A percentile compares a stretch with the other conserved stretches of the same genome.
Evolutionary conservation across 257 asterid species (phyloP).

Genomic region (Penstemon newberryi): DNA sequence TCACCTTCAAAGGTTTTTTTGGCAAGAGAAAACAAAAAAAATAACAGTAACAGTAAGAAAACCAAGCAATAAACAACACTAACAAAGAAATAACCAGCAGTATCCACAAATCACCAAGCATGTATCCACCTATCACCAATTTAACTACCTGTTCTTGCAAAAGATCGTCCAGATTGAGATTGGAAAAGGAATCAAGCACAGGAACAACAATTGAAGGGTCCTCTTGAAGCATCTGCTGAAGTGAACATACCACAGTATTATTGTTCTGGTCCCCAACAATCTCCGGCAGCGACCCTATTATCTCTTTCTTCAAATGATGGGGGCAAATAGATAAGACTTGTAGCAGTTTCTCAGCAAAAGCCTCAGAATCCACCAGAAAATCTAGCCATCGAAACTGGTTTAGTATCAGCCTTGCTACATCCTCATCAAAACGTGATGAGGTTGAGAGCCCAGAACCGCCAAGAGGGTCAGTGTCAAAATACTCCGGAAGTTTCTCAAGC

Average conservation of each 20-base stretch:
- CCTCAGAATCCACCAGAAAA: slow-evolving; percentile 70
- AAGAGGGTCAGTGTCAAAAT: slow-evolving; percentile 50
- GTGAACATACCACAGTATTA: slow-evolving; percentile 59
- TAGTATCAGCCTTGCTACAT: slow-evolving; percentile 68
- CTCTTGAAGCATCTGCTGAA: slow-evolving; percentile 79
- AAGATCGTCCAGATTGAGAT: slow-evolving; percentile 74
- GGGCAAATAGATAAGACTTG: slow-evolving; percentile 80
- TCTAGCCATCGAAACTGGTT: slow-evolving; percentile 89
- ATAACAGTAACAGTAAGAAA: not conserved
- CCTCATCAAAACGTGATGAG: slow-evolving; percentile 57
- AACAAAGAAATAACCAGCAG: slow-evolving; percentile 15
- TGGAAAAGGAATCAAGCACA: slow-evolving; percentile 76
- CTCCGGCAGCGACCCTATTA: slow-evolving; percentile 80
- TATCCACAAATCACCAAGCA: slow-evolving; percentile 20
- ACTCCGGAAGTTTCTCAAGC: slow-evolving; percentile 89
- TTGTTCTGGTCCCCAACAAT: slow-evolving; percentile 75
- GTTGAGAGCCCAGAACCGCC: slow-evolving; percentile 35
- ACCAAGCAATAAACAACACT: not conserved
- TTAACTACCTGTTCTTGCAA: slow-evolving; percentile 68
- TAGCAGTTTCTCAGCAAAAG: slow-evolving; percentile 66
- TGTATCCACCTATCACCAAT: slow-evolving; percentile 12
- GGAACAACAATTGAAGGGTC: slow-evolving; percentile 77
- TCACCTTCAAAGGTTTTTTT: slow-evolving; percentile 47
- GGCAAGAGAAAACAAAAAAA: slow-evolving; percentile 12
- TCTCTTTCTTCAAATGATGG: slow-evolving; percentile 72